Conservation (phyloP, 345 rosid genomes). For the Laguncularia racemosa region DNA sequence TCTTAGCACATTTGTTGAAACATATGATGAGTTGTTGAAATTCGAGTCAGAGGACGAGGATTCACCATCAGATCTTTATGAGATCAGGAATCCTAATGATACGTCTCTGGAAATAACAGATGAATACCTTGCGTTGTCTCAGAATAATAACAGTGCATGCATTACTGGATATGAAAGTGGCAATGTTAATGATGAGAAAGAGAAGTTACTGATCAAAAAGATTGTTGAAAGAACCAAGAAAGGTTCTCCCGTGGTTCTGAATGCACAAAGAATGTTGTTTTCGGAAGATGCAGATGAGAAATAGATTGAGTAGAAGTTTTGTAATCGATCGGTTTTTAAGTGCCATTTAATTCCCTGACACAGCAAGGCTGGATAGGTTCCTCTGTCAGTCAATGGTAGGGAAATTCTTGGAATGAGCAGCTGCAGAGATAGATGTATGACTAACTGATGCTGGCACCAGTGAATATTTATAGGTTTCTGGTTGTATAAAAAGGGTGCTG, state of each 20-base stretch:
- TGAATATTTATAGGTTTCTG: too few relatives aligned
- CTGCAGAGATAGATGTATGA: too few relatives aligned
- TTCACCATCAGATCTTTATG: constrained; percentile 23
- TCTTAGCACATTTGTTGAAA: constrained; percentile 68
- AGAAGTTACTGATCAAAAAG: constrained; percentile 66
- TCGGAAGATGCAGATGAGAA: constrained; percentile 26
- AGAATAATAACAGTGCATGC: constrained; percentile 4
- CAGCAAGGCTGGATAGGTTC: too few relatives aligned
- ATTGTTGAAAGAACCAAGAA: constrained; percentile 77
- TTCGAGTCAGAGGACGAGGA: constrained; percentile 54
- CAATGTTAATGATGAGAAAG: constrained; percentile 47
- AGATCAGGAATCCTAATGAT: constrained; percentile 8
- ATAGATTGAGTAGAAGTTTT: neutral
- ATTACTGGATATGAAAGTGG: constrained; percentile 42
- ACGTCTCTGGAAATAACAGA: neutral
- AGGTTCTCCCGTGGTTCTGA: constrained; percentile 63
- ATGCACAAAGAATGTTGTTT: constrained; percentile 58
- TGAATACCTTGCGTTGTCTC: neutral
- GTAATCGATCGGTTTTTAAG: neutral
- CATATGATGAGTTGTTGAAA: constrained; percentile 61
- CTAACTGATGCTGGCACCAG: too few relatives aligned
- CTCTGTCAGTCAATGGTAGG: too few relatives aligned
- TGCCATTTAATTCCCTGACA: neutral
- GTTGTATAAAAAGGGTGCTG: too few relatives aligned
- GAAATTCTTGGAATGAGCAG: too few relatives aligned